phyloP scores from a whole-genome alignment of 2,329 filamentous ascomycete genomes.

The Colletotrichum sp. region DNA sequence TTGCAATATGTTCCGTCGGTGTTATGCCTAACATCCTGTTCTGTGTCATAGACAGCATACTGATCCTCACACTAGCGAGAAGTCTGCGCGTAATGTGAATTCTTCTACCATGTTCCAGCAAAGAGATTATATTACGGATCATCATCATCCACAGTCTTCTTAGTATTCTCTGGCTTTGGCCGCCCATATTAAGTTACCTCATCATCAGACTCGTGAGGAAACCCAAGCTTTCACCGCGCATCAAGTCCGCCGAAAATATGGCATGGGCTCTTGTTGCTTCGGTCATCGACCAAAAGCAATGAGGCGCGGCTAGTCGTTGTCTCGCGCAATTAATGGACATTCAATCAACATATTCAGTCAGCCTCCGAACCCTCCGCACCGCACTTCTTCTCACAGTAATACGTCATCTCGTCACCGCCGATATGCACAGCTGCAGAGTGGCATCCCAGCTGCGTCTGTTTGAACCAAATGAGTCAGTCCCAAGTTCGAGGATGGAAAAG shows the following conservation, averaged over 20 bases:
- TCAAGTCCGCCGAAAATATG: rapidly evolving
- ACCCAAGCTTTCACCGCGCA: too few relatives aligned
- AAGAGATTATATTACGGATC: not conserved
- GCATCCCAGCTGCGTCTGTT: not conserved
- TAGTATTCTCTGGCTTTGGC: too few relatives aligned
- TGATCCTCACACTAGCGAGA: rapidly evolving
- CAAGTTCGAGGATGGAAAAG: not conserved
- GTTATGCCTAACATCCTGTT: not conserved
- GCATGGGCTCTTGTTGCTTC: too few relatives aligned
- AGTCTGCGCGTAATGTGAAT: not conserved
- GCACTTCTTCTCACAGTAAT: conserved; percentile 22
- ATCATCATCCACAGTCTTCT: too few relatives aligned
- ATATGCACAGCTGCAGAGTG: conserved; percentile 11
- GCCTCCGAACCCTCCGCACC: conserved; percentile 12
- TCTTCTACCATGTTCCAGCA: not conserved
- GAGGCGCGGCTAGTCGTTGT: too few relatives aligned
- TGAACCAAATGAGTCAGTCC: not conserved
- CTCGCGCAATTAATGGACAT: too few relatives aligned
- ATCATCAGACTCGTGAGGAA: too few relatives aligned
- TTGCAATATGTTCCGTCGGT: not conserved
- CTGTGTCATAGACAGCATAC: not conserved
- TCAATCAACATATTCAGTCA: not conserved
- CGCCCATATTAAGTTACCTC: too few relatives aligned
- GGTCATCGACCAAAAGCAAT: too few relatives aligned
- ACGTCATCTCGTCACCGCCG: conserved; percentile 19